Conservation (phyloP, 257 asterid genomes). For the Rubia yunnanensis region DNA sequence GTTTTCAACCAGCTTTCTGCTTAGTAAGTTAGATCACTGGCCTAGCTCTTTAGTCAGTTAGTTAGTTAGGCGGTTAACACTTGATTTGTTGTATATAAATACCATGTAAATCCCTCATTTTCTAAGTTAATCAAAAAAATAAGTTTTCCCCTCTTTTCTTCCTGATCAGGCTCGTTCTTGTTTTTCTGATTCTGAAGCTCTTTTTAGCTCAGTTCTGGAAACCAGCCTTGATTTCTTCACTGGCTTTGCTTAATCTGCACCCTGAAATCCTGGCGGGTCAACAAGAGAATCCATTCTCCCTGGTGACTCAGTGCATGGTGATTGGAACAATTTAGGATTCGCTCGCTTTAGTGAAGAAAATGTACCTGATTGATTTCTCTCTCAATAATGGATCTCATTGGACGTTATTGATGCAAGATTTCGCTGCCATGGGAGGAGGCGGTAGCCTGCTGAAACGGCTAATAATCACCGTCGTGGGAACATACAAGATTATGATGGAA, state of each 20-base stretch:
- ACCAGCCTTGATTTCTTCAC: too few relatives aligned
- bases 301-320: slow-evolving; percentile 34
- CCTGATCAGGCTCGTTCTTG: too few relatives aligned
- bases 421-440: slow-evolving; percentile 14
- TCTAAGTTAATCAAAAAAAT: too few relatives aligned
- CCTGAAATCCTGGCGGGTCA: slow-evolving; percentile 22
- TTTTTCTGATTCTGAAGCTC: too few relatives aligned
- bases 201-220: too few relatives aligned
- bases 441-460: slow-evolving; percentile 23
- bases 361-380: slow-evolving; percentile 40
- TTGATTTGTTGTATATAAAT: too few relatives aligned
- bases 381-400: slow-evolving; percentile 35
- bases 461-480: slow-evolving; percentile 36
- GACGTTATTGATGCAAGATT: slow-evolving; percentile 36
- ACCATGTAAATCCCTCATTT: too few relatives aligned
- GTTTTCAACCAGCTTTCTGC: too few relatives aligned
- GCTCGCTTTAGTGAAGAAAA: slow-evolving; percentile 22
- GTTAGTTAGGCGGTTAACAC: too few relatives aligned
- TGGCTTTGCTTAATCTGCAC: neutral
- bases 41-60: too few relatives aligned
- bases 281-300: slow-evolving; percentile 33
- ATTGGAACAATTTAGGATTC: slow-evolving; percentile 37
- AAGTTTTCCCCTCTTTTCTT: too few relatives aligned
- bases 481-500: slow-evolving; percentile 17
- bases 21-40: too few relatives aligned